phyloP scores from a whole-genome alignment of 73 alveolate genomes.

The Symbiodinium natans region DNA sequence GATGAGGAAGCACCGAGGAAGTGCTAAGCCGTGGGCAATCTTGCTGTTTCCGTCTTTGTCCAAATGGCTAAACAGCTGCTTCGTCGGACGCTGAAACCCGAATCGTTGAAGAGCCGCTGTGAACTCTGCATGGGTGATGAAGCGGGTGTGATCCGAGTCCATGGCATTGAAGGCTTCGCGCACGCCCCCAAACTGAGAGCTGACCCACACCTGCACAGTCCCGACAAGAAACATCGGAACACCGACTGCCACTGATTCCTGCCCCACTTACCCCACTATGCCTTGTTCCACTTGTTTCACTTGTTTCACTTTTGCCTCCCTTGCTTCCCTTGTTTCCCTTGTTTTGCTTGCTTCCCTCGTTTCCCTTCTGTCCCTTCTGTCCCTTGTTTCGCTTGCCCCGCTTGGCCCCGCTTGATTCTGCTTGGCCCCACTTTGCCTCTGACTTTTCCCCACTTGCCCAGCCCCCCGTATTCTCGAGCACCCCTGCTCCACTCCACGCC shows the following conservation, averaged over 20 bases:
- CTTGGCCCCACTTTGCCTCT: too few relatives aligned
- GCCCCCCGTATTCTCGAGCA: too few relatives aligned
- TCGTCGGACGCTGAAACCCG: slow-evolving; percentile 64
- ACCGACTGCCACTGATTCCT: too few relatives aligned
- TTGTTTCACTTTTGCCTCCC: neutral
- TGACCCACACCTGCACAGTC: slow-evolving; percentile 76
- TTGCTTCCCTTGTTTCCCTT: too few relatives aligned
- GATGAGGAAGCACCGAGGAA: too few relatives aligned
- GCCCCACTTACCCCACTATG: neutral
- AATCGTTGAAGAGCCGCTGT: slow-evolving; percentile 29
- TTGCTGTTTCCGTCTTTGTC: slow-evolving; percentile 76
- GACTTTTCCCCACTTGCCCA: too few relatives aligned
- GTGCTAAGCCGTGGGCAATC: neutral
- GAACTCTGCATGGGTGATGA: slow-evolving; percentile 64
- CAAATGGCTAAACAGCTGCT: slow-evolving; percentile 77
- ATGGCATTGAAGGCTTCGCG: slow-evolving; percentile 62
- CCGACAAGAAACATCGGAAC: neutral
- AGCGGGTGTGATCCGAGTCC: slow-evolving; percentile 80
- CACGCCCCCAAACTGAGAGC: slow-evolving; percentile 57
- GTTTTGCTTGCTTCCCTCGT: too few relatives aligned
- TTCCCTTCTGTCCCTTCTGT: too few relatives aligned
- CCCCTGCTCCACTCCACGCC: too few relatives aligned
- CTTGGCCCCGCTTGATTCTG: too few relatives aligned
- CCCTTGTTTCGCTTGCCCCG: too few relatives aligned
- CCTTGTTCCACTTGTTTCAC: too few relatives aligned